These are phyloP conservation scores for Pythium monospermum DNA, from an alignment of 352 stramenopile genomes.

Conservation along the genomic window DNA sequence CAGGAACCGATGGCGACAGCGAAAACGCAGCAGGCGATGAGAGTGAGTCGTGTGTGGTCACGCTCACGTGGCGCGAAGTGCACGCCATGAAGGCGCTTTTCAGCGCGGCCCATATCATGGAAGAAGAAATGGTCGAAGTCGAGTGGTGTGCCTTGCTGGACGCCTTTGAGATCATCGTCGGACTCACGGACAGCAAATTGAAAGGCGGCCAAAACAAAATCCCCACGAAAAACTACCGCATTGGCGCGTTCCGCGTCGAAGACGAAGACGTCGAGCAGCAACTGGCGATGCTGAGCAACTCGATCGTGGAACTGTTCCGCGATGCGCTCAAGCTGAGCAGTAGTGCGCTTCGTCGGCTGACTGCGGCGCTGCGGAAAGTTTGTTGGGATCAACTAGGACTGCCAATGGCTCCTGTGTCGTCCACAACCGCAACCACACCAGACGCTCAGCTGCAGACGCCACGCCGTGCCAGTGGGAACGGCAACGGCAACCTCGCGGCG, in stretches of 20 bases:
- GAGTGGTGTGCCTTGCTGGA: conserved; percentile 78
- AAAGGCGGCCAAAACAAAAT: conserved; percentile 72
- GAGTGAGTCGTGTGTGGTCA: conserved; percentile 55
- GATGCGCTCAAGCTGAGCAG: conserved; percentile 68
- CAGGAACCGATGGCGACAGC: conserved; percentile 27
- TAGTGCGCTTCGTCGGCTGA: conserved; percentile 44
- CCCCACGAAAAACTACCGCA: conserved; percentile 68
- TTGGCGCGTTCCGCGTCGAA: conserved; percentile 67
- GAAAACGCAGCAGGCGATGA: conserved; percentile 39
- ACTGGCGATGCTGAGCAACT: conserved; percentile 76
- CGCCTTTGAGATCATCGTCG: conserved; percentile 79
- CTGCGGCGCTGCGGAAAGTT: conserved; percentile 57
- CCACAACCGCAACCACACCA: background rate
- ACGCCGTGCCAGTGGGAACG: conserved; percentile 1
- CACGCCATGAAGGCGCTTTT: conserved; percentile 88
- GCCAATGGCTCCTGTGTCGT: conserved; percentile 22
- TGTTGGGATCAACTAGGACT: conserved; percentile 68
- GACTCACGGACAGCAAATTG: conserved; percentile 60
- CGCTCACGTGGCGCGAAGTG: conserved; percentile 77
- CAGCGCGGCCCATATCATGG: conserved; percentile 80
- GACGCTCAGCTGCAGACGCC: background rate
- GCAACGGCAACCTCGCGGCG: background rate
- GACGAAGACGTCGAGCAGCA: conserved; percentile 87
- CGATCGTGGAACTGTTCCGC: conserved; percentile 82
- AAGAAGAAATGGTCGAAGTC: conserved; percentile 66